Base-by-base conservation (phyloP, 2,329 filamentous ascomycete genomes). In the Xylariaceae sp. region DNA sequence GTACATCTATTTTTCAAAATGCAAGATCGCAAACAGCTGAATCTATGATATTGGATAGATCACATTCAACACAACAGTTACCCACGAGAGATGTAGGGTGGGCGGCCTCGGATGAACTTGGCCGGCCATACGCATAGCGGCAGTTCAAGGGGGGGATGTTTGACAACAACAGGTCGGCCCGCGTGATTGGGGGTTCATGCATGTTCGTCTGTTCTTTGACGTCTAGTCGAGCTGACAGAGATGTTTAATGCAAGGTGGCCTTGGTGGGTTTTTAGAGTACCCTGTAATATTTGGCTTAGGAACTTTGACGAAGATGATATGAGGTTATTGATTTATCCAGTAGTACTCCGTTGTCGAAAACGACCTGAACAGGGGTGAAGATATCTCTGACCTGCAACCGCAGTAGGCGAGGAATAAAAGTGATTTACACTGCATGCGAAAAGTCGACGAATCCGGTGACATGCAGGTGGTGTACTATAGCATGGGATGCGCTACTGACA, bases 331-430 rank as follows among this genome's bases (percentile, higher is more conserved):
- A n/a, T n/a, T n/a, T n/a, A n/a, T n/a, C n/a, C n/a, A n/a, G n/a
- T 29, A 16, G 31, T 50, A 24, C 40, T 45, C 26, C 26, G 26
- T 29, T 33, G n/a, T 39, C 16, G n/a, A 23, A n/a, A 34, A 19
- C 19, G 14, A 21, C 12, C 16, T 9, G 33, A n/a, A 23, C 21
- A n/a, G 53, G 24, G 43, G 41, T 40, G 14, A 11, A n/a, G 43
- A 16, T 7, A 17, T 1, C 24, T 39, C 21, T 51, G 24, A n/a
- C 34, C 45, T 49, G 26, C 21, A 53, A 46, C 53, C 57, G 53
- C 53, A 33, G 37, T 60, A 60, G 33, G 47, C 53, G 53, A 57
- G 44, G 6, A 56, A 56, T 53, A 39, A 46, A 47, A 50, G 45
- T 49, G 58, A 53, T 60, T 57, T 48, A 44, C 53, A 41, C 40